Conservation (phyloP, 495 filamentous ascomycete species). For the Xylaria longipes region DNA sequence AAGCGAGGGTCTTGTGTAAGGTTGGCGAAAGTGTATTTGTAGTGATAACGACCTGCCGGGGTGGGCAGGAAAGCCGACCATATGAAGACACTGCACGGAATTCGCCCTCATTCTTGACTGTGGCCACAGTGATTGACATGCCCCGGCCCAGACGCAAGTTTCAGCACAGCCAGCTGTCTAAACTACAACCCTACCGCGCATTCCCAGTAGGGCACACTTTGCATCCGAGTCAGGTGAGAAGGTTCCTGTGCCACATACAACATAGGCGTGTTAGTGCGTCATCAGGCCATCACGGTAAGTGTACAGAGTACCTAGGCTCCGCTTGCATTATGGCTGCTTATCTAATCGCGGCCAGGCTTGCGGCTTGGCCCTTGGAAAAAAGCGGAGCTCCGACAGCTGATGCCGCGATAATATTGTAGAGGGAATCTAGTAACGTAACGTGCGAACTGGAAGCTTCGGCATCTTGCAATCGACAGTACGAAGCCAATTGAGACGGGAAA, state of each 20-base stretch:
- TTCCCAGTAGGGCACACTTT: conserved; percentile 9
- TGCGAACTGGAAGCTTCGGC: neutral
- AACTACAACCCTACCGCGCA: neutral
- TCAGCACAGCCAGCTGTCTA: neutral
- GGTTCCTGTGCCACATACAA: neutral
- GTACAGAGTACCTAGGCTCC: too few species aligned
- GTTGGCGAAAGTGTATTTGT: conserved; percentile 23
- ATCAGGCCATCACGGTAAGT: neutral
- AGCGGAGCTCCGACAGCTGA: neutral
- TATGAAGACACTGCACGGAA: neutral
- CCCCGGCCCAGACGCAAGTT: neutral
- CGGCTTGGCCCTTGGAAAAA: neutral
- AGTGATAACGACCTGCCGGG: conserved; percentile 21
- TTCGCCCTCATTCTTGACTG: conserved; percentile 17
- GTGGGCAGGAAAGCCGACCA: conserved; percentile 3
- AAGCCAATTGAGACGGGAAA: conserved; percentile 15
- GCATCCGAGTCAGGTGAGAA: conserved; percentile 12
- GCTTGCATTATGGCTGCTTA: neutral
- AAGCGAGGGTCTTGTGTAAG: neutral
- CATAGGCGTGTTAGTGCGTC: conserved; percentile 3
- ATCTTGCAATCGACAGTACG: neutral
- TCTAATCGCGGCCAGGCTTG: neutral
- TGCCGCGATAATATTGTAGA: neutral
- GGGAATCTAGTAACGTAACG: conserved; percentile 4
- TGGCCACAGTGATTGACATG: conserved; percentile 1